A percentile compares a stretch with the other conserved stretches of the same genome.
phyloP scores from a whole-genome alignment of 345 rosid genomes.

The Rhodomyrtus tomentosa region DNA sequence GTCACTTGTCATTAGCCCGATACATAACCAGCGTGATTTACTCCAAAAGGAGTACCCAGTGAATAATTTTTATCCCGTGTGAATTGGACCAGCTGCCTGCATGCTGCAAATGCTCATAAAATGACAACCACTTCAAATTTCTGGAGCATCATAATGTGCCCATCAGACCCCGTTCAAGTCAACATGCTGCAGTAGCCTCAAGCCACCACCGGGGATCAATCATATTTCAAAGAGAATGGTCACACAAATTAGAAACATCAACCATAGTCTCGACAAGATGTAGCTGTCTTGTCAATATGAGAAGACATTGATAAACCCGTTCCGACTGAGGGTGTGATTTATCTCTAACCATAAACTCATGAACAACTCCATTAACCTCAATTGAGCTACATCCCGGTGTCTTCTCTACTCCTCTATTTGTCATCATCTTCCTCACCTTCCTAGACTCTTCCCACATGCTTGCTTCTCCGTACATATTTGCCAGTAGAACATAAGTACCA shows the following conservation, averaged over 20 bases:
- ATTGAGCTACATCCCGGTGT: slow-evolving; percentile 72
- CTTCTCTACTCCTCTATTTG: slow-evolving; percentile 62
- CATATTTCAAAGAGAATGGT: not conserved
- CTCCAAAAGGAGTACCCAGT: not conserved
- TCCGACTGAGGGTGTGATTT: slow-evolving; percentile 39
- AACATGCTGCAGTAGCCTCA: not conserved
- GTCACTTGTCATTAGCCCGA: not conserved
- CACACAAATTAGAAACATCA: not conserved
- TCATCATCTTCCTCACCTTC: slow-evolving; percentile 56
- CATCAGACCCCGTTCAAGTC: not conserved
- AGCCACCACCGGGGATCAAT: not conserved
- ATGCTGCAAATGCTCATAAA: not conserved
- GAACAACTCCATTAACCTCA: slow-evolving; percentile 48
- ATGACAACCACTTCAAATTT: not conserved
- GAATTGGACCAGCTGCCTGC: not conserved
- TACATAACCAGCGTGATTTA: not conserved
- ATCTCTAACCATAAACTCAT: slow-evolving; percentile 68
- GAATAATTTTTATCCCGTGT: not conserved
- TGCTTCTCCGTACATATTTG: slow-evolving; percentile 65
- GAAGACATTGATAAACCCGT: slow-evolving; percentile 46
- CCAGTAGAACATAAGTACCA: slow-evolving; percentile 70
- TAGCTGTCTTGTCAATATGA: slow-evolving; percentile 29
- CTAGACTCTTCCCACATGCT: slow-evolving; percentile 65
- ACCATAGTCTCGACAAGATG: slow-evolving; percentile 9
- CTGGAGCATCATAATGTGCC: not conserved